Evolutionary conservation across 495 filamentous ascomycete species (phyloP).

Genomic region (Hypoxylon perforatum): DNA sequence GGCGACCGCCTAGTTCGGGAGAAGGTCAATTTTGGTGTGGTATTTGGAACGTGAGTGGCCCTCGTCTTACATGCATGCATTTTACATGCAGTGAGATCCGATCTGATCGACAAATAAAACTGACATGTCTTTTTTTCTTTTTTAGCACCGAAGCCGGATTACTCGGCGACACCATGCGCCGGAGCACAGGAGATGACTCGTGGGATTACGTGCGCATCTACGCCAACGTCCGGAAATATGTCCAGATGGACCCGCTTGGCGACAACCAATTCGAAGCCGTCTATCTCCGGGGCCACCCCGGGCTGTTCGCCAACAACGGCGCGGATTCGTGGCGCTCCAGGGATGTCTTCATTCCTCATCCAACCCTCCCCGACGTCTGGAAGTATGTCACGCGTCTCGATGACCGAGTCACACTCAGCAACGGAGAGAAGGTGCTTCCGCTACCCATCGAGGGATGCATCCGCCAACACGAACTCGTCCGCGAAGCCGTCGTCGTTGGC

Average conservation of each 20-base stretch:
- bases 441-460: constrained; percentile 67
- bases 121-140: background rate
- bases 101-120: background rate
- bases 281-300: constrained; percentile 66
- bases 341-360: constrained; percentile 71
- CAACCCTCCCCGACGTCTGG: constrained; percentile 65
- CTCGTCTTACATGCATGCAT: background rate
- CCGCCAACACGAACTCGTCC: constrained; percentile 58
- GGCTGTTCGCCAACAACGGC: constrained; percentile 66
- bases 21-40: constrained; percentile 57
- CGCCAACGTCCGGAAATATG: constrained; percentile 53
- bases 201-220: constrained; percentile 64
- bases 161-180: constrained; percentile 58
- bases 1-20: constrained; percentile 59
- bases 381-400: constrained; percentile 70
- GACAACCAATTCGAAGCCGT: constrained; percentile 62
- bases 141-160: constrained; percentile 63
- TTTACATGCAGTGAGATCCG: too few species aligned
- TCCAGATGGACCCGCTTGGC: constrained; percentile 61
- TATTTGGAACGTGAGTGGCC: constrained; percentile 63
- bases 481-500: constrained; percentile 70
- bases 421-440: constrained; percentile 74
- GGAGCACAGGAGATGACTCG: constrained; percentile 50
- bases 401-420: constrained; percentile 68
- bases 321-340: constrained; percentile 67